Conservation (phyloP, 208 protist species). For the Strigomonas culicis region DNA sequence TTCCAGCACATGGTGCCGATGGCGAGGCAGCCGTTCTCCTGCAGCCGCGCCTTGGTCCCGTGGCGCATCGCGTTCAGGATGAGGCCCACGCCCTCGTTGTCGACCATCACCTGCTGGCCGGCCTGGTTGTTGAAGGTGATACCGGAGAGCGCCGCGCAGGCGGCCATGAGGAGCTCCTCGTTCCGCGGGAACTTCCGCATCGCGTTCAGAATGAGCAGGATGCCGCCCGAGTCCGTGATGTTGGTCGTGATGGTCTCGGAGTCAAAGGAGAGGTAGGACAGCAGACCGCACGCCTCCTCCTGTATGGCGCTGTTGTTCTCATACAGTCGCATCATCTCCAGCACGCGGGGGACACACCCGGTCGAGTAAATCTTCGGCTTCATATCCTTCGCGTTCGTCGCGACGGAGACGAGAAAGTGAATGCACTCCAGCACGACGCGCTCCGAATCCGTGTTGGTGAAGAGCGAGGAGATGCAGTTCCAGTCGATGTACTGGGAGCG, state of each 20-base stretch:
- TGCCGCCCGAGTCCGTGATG: conserved; percentile 71
- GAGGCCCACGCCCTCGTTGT: conserved; percentile 65
- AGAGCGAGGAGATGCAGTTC: conserved; percentile 55
- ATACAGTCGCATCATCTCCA: conserved; percentile 76
- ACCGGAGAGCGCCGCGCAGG: conserved; percentile 81
- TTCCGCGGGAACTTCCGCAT: conserved; percentile 81
- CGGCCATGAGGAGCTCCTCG: conserved; percentile 75
- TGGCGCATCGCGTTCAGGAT: conserved; percentile 81
- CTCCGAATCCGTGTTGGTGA: conserved; percentile 67
- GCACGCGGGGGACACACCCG: conserved; percentile 69
- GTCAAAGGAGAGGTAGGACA: conserved; percentile 92
- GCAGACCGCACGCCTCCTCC: conserved; percentile 76
- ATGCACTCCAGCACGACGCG: conserved; percentile 62
- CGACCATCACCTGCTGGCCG: conserved; percentile 77
- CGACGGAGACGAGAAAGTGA: conserved; percentile 75
- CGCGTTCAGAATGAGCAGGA: conserved; percentile 71
- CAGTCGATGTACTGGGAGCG: conserved; percentile 72
- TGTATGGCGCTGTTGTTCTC: conserved; percentile 58
- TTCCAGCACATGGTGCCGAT: conserved; percentile 93
- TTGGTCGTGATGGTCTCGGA: conserved; percentile 81
- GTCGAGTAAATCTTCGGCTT: conserved; percentile 75
- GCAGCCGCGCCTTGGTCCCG: conserved; percentile 71
- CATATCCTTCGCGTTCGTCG: conserved; percentile 81
- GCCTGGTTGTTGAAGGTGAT: conserved; percentile 84
- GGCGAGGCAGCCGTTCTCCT: conserved; percentile 85